Conservation (phyloP, 2,329 filamentous ascomycete species). For the Pestalotiopsis sp. region DNA sequence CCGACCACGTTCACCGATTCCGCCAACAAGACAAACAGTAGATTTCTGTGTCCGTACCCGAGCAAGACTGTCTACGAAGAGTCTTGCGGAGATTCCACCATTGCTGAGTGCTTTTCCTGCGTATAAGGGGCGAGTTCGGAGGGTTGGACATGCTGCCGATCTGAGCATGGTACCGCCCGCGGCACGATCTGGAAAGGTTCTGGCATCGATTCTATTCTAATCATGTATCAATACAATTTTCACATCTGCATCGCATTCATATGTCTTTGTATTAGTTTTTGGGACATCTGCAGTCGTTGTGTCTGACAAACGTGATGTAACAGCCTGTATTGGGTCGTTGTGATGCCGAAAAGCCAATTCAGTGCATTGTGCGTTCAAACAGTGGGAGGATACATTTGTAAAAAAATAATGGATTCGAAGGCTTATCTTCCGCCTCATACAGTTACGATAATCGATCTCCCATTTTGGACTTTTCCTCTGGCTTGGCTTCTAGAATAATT, state of each 20-base stretch:
- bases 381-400: too few species aligned
- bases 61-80: not conserved
- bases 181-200: not conserved
- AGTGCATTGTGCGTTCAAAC: too few species aligned
- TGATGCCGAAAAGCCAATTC: too few species aligned
- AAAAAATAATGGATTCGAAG: too few species aligned
- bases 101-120: not conserved
- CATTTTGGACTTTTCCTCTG: too few species aligned
- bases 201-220: not conserved
- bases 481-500: too few species aligned
- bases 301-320: too few species aligned
- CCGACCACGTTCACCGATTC: not conserved
- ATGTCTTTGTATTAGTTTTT: not conserved
- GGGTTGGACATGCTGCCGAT: not conserved
- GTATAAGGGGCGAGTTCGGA: too few species aligned
- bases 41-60: conserved; percentile 3
- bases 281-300: not conserved
- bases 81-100: not conserved
- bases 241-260: not conserved
- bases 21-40: not conserved
- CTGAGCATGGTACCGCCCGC: too few species aligned
- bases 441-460: too few species aligned
- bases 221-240: not conserved
- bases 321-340: too few species aligned
- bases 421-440: too few species aligned